A percentile compares a stretch with the other conserved stretches of the same genome.
Conservation (phyloP, 768 basidiomycete species). For the Phlebiopsis gigantea region DNA sequence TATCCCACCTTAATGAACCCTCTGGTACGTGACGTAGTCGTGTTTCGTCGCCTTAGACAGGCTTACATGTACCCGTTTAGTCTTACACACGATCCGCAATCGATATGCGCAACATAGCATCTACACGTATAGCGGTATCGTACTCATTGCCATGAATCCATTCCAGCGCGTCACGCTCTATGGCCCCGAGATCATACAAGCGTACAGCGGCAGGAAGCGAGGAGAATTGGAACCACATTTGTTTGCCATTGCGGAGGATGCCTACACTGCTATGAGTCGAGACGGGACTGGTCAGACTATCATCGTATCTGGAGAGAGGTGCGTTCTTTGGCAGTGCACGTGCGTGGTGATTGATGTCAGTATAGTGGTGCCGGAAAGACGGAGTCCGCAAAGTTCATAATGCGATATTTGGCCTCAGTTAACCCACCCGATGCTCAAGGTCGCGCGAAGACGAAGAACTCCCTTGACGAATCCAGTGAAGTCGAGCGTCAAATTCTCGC, state of each 20-base stretch:
- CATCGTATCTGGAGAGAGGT: slow-evolving; percentile 98
- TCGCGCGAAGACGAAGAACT: slow-evolving; percentile 63
- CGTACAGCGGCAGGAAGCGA: slow-evolving; percentile 86
- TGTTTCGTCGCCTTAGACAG: not conserved
- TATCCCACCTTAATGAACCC: slow-evolving; percentile 97
- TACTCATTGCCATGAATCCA: slow-evolving; percentile 97
- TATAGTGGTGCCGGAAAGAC: slow-evolving; percentile 97
- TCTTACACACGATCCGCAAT: slow-evolving; percentile 94
- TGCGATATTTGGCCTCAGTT: slow-evolving; percentile 97
- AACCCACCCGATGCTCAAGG: slow-evolving; percentile 69
- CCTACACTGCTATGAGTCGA: slow-evolving; percentile 94
- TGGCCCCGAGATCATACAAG: slow-evolving; percentile 95
- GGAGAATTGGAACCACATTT: slow-evolving; percentile 97
- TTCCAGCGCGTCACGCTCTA: slow-evolving; percentile 97
- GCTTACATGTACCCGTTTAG: slow-evolving; percentile 33
- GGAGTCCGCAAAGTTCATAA: slow-evolving; percentile 99
- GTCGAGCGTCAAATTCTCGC: slow-evolving; percentile 97
- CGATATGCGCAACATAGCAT: slow-evolving; percentile 97
- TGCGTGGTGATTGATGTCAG: slow-evolving; percentile 7
- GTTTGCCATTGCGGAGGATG: slow-evolving; percentile 99
- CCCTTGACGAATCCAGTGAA: slow-evolving; percentile 84
- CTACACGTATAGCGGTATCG: slow-evolving; percentile 98
- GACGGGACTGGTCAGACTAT: slow-evolving; percentile 96
- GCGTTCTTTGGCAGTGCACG: slow-evolving; percentile 21
- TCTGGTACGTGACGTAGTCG: slow-evolving; percentile 56